These are phyloP conservation scores for Fragaria iinumae DNA, from an alignment of 306 rosid genomes.

Conservation along the genomic window DNA sequence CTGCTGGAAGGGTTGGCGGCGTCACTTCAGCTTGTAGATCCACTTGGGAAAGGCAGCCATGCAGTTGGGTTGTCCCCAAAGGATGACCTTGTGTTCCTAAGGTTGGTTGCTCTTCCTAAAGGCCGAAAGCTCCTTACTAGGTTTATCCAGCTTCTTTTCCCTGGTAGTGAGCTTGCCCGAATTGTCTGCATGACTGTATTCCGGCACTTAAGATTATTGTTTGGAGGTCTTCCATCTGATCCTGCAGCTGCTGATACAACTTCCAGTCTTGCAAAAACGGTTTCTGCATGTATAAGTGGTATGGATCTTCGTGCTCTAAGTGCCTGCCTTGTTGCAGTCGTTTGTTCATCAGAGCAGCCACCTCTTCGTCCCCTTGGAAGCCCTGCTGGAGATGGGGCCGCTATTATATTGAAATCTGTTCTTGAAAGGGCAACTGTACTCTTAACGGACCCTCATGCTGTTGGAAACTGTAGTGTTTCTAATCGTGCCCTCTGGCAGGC, in stretches of 20 bases:
- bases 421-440: constrained; percentile 91
- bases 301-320: constrained; percentile 94
- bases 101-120: constrained; percentile 82
- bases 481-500: constrained; percentile 97
- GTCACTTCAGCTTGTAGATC: constrained; percentile 89
- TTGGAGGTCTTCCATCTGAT: constrained; percentile 80
- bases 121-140: constrained; percentile 76
- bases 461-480: constrained; percentile 54
- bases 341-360: constrained; percentile 89
- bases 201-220: constrained; percentile 83
- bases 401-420: constrained; percentile 70
- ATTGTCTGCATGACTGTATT: constrained; percentile 92
- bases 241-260: constrained; percentile 61
- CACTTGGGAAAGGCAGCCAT: constrained; percentile 64
- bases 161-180: constrained; percentile 80
- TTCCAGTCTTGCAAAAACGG: constrained; percentile 69
- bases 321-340: constrained; percentile 90
- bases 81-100: constrained; percentile 83
- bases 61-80: constrained; percentile 68
- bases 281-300: constrained; percentile 53
- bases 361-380: constrained; percentile 94
- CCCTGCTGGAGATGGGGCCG: constrained; percentile 86
- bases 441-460: constrained; percentile 70
- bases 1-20: constrained; percentile 80
- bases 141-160: constrained; percentile 66